Percentiles rank a stretch among this genome's conserved stretches.
These are phyloP conservation scores for Berkeleyomyces rouxiae DNA, from an alignment of 2,329 filamentous ascomycete genomes.

Conservation along the genomic window DNA sequence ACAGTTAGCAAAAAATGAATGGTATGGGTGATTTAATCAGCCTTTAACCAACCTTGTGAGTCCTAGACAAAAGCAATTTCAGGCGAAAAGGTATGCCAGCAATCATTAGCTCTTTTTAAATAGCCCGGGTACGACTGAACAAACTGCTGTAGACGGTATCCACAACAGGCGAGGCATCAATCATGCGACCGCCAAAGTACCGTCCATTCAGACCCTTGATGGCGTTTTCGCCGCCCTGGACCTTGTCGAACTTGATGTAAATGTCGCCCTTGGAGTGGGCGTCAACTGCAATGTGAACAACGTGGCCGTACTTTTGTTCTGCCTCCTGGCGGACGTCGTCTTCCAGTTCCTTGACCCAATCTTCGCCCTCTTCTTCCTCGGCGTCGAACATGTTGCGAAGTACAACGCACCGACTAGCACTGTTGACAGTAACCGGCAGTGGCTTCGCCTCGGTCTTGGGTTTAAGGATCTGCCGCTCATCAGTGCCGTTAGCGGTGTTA, in stretches of 20 bases:
- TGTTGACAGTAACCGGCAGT: conserved; percentile 71
- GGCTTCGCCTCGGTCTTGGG: conserved; percentile 66
- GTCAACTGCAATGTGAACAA: conserved; percentile 93
- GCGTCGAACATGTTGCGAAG: conserved; percentile 93
- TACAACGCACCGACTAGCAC: conserved; percentile 84
- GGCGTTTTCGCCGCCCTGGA: conserved; percentile 89
- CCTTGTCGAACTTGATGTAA: conserved; percentile 94
- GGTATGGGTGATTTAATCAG: too few species aligned
- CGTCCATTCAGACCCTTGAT: conserved; percentile 95
- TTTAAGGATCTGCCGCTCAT: conserved; percentile 56
- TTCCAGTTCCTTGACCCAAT: conserved; percentile 86
- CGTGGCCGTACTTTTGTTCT: conserved; percentile 87
- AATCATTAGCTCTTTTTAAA: conserved; percentile 32
- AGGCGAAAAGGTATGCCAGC: conserved; percentile 5
- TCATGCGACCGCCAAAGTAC: conserved; percentile 84
- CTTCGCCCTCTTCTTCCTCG: conserved; percentile 72
- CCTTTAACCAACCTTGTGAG: not conserved
- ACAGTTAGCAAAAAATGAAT: not conserved
- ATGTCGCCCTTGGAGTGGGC: conserved; percentile 89
- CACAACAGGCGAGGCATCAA: conserved; percentile 88
- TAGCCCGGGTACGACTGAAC: conserved; percentile 73
- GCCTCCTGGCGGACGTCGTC: conserved; percentile 87
- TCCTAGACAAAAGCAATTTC: conserved; percentile 8
- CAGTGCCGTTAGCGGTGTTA: conserved; percentile 32
- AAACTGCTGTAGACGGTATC: conserved; percentile 97